phyloP scores from a whole-genome alignment of 345 rosid species.

The Nephelium lappaceum region DNA sequence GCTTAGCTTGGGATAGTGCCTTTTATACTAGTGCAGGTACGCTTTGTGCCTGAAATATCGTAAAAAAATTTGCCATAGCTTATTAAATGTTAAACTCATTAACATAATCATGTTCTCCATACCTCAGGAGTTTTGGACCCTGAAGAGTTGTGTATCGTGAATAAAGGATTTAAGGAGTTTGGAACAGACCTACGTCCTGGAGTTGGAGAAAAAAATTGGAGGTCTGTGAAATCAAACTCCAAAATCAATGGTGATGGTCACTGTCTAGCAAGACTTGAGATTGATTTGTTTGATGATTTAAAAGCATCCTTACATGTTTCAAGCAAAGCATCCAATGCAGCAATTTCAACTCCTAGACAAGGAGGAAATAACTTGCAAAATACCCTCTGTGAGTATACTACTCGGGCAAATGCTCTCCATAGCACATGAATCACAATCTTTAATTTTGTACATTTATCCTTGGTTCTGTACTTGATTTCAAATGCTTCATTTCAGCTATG shows the following conservation, averaged over 20 bases:
- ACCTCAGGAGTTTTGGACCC: slow-evolving; percentile 50
- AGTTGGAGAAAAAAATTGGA: slow-evolving; percentile 26
- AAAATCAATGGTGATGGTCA: slow-evolving; percentile 16
- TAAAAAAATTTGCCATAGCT: not conserved
- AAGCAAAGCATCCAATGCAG: slow-evolving; percentile 22
- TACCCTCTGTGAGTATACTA: slow-evolving; percentile 26
- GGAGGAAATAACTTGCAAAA: slow-evolving; percentile 23
- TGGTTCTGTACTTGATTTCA: not conserved
- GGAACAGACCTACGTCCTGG: slow-evolving; percentile 26
- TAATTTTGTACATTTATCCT: not conserved
- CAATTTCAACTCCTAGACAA: slow-evolving; percentile 16
- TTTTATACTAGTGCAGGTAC: slow-evolving; percentile 51
- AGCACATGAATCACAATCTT: not conserved
- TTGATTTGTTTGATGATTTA: slow-evolving; percentile 45
- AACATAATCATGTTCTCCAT: not conserved
- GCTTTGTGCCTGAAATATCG: not conserved
- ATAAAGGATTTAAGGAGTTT: slow-evolving; percentile 41
- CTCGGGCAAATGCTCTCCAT: not conserved
- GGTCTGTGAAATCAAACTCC: slow-evolving; percentile 34
- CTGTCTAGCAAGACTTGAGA: slow-evolving; percentile 49
- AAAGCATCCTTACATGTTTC: too few species aligned
- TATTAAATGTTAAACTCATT: not conserved
- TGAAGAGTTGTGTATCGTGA: slow-evolving; percentile 47
- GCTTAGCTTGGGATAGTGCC: slow-evolving; percentile 60
- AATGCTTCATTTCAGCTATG: slow-evolving; percentile 28